Conservation (phyloP, 352 stramenopile genomes). For the Pythium sp. region DNA sequence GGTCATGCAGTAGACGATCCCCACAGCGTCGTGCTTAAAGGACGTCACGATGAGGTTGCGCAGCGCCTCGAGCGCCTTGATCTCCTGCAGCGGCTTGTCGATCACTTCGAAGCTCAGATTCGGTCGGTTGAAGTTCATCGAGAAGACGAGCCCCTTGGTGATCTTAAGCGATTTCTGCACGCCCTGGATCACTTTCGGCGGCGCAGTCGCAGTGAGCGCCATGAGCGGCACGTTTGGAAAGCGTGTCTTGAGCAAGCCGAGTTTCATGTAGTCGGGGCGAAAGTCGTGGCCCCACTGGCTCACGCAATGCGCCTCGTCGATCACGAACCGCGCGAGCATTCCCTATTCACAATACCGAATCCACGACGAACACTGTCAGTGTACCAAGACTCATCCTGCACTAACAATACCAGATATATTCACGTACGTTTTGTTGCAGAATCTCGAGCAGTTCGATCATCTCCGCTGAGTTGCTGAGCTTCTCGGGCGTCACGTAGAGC, state of each 20-base stretch:
- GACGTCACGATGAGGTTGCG: constrained; percentile 49
- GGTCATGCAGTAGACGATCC: constrained; percentile 95
- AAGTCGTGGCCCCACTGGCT: constrained; percentile 91
- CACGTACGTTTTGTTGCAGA: constrained; percentile 39
- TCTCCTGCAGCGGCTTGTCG: constrained; percentile 51
- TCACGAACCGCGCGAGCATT: constrained; percentile 92
- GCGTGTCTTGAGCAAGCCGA: constrained; percentile 86
- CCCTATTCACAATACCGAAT: constrained; percentile 20
- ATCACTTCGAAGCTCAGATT: constrained; percentile 93
- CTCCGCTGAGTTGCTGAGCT: constrained; percentile 77
- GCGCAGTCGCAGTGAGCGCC: constrained; percentile 90
- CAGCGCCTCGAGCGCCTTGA: constrained; percentile 53
- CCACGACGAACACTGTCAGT: neutral
- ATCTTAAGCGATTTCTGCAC: constrained; percentile 80
- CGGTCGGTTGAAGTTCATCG: constrained; percentile 90
- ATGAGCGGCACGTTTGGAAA: constrained; percentile 93
- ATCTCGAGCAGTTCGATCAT: constrained; percentile 68
- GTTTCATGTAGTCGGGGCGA: constrained; percentile 90
- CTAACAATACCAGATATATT: neutral
- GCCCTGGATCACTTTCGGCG: constrained; percentile 79
- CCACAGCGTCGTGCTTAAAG: constrained; percentile 47
- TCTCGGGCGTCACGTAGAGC: constrained; percentile 96
- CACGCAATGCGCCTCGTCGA: constrained; percentile 92
- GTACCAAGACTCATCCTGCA: neutral
- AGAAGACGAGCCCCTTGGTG: constrained; percentile 80